Percentiles rank a stretch among this genome's conserved stretches.
Evolutionary conservation across 169 alveolate species (phyloP).

Genomic region (Miamiensis avidus): DNA sequence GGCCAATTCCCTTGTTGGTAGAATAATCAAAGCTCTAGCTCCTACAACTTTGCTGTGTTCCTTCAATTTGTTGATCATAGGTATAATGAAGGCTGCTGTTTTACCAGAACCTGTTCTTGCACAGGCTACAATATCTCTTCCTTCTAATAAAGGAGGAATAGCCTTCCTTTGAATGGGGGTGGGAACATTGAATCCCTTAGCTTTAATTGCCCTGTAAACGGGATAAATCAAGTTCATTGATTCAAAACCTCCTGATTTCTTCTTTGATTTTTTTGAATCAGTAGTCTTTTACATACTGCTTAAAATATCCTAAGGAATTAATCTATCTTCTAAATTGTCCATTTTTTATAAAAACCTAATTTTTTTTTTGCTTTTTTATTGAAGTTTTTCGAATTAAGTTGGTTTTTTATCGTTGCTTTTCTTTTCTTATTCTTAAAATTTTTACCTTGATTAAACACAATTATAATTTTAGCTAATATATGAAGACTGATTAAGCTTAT

Average conservation of each 20-base stretch:
- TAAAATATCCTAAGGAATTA: background rate
- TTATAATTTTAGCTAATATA: no score
- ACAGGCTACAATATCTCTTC: slow-evolving; percentile 92
- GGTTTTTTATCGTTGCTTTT: no score
- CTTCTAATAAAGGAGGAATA: slow-evolving; percentile 90
- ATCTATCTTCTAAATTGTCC: no score
- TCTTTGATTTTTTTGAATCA: slow-evolving; percentile 4
- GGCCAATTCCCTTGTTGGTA: slow-evolving; percentile 95
- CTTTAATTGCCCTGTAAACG: slow-evolving; percentile 63
- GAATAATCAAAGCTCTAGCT: slow-evolving; percentile 90
- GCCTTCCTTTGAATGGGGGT: slow-evolving; percentile 95
- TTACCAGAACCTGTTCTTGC: slow-evolving; percentile 97
- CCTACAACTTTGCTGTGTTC: slow-evolving; percentile 93
- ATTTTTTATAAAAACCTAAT: no score
- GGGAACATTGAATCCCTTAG: slow-evolving; percentile 88
- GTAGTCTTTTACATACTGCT: background rate
- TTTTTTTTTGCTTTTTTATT: no score
- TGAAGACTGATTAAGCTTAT: no score
- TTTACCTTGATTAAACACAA: no score
- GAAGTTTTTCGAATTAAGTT: no score
- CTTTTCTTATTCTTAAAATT: no score
- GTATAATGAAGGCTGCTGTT: slow-evolving; percentile 94
- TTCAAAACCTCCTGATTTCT: slow-evolving; percentile 69
- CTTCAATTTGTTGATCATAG: slow-evolving; percentile 88
- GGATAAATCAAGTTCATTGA: slow-evolving; percentile 50